Conservation (phyloP, 2,329 filamentous ascomycete genomes). For the Byssothecium circinans region DNA sequence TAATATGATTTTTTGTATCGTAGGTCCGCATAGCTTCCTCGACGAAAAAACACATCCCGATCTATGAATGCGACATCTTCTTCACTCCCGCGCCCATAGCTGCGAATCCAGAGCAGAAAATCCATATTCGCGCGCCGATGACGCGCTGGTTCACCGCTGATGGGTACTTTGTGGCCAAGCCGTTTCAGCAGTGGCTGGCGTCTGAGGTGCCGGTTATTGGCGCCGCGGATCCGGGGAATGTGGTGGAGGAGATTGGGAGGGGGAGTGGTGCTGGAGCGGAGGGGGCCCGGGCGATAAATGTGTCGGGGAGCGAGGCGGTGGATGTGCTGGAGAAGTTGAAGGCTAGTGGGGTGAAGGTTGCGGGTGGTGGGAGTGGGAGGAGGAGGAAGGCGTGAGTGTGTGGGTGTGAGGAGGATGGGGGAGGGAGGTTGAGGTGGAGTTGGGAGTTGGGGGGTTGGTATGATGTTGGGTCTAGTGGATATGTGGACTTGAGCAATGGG, state of each 20-base stretch:
- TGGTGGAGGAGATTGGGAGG: conserved; percentile 48
- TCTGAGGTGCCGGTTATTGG: conserved; percentile 68
- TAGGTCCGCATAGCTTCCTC: conserved; percentile 74
- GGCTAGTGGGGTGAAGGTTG: conserved; percentile 31
- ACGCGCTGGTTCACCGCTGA: conserved; percentile 72
- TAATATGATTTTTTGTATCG: too few relatives aligned
- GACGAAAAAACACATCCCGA: conserved; percentile 76
- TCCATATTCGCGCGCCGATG: conserved; percentile 66
- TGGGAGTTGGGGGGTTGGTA: too few relatives aligned
- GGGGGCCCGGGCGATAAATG: conserved; percentile 28
- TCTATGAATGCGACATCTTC: conserved; percentile 74
- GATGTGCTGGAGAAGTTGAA: conserved; percentile 43
- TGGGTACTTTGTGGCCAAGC: conserved; percentile 72
- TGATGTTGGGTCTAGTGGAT: too few relatives aligned
- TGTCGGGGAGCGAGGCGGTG: conserved; percentile 34
- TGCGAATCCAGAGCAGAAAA: conserved; percentile 42
- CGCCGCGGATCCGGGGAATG: conserved; percentile 61
- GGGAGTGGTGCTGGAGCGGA: too few relatives aligned
- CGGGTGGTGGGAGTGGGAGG: conserved; percentile 30
- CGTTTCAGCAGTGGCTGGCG: conserved; percentile 78
- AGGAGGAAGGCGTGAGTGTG: conserved; percentile 38
- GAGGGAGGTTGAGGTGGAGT: too few relatives aligned
- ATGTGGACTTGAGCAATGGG: too few relatives aligned
- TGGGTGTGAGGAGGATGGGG: too few relatives aligned
- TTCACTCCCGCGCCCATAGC: conserved; percentile 44